Percentiles rank a stretch among this genome's conserved stretches.
Conservation (phyloP, 768 basidiomycete genomes). For the Lentinula edodes region DNA sequence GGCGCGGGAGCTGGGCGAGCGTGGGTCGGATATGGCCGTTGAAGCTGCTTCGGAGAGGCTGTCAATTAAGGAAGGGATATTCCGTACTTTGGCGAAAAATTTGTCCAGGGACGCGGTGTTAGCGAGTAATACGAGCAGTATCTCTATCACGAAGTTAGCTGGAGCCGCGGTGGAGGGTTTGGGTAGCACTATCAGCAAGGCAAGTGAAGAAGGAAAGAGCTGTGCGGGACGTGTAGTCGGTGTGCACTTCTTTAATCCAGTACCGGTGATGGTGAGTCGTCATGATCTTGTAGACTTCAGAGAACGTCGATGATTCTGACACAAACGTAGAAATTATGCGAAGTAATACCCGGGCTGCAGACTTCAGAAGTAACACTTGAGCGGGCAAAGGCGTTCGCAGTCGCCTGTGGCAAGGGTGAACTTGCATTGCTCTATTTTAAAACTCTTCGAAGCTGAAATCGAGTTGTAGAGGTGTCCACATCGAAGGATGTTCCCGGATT, state of each 20-base stretch:
- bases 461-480: constrained; percentile 71
- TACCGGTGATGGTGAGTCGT: constrained; percentile 82
- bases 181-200: constrained; percentile 25
- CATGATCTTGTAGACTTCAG: background rate
- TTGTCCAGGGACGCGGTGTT: constrained; percentile 73
- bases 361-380: constrained; percentile 74
- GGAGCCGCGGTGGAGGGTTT: constrained; percentile 61
- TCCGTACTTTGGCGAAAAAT: constrained; percentile 61
- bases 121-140: constrained; percentile 91
- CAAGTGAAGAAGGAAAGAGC: constrained; percentile 58
- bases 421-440: constrained; percentile 2
- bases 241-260: constrained; percentile 95
- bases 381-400: constrained; percentile 73
- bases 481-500: constrained; percentile 93
- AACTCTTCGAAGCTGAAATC: background rate
- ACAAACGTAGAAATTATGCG: constrained; percentile 73
- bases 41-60: constrained; percentile 88
- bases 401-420: constrained; percentile 84
- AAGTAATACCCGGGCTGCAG: constrained; percentile 90
- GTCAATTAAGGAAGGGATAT: constrained; percentile 72
- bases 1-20: background rate
- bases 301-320: background rate
- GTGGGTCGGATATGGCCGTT: background rate
- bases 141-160: constrained; percentile 92
- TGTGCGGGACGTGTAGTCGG: constrained; percentile 79